Percentiles rank a stretch among this genome's conserved stretches.
These are phyloP conservation scores for Pseudocercospora eumusae DNA, from an alignment of 2,329 filamentous ascomycete species.

Conservation along the genomic window DNA sequence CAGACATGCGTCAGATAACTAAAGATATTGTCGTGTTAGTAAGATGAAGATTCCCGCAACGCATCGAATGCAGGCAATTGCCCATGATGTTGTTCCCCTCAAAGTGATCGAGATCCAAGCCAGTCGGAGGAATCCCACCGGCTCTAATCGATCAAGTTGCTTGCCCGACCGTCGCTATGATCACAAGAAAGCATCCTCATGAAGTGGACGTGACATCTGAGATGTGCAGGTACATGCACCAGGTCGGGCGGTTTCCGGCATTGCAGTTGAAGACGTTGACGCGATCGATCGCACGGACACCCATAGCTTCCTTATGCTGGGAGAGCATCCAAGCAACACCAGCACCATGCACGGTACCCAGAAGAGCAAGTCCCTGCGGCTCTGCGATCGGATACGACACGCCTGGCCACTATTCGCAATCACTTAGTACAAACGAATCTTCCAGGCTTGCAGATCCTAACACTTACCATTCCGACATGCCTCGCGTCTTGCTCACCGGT, in stretches of 20 bases:
- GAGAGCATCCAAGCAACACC: conserved; percentile 13
- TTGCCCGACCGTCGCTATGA: not conserved
- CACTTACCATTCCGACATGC: not conserved
- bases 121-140: not conserved
- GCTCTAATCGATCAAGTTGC: not conserved
- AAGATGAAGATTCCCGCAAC: not conserved
- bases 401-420: not conserved
- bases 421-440: not conserved
- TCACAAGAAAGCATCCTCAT: not conserved
- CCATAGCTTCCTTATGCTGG: conserved; percentile 16
- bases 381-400: not conserved
- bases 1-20: not conserved
- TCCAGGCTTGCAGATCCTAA: not conserved
- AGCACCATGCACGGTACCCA: not conserved
- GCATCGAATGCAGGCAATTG: not conserved
- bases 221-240: not conserved
- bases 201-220: not conserved
- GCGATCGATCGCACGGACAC: conserved; percentile 15
- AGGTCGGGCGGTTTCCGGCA: not conserved
- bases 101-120: not conserved
- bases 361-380: not conserved
- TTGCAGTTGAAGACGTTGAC: conserved; percentile 18
- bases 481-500: not conserved
- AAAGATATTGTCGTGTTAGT: not conserved
- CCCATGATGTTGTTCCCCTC: not conserved